Conservation (phyloP, 2,329 filamentous ascomycete genomes). For the Xylariaceae sp. region DNA sequence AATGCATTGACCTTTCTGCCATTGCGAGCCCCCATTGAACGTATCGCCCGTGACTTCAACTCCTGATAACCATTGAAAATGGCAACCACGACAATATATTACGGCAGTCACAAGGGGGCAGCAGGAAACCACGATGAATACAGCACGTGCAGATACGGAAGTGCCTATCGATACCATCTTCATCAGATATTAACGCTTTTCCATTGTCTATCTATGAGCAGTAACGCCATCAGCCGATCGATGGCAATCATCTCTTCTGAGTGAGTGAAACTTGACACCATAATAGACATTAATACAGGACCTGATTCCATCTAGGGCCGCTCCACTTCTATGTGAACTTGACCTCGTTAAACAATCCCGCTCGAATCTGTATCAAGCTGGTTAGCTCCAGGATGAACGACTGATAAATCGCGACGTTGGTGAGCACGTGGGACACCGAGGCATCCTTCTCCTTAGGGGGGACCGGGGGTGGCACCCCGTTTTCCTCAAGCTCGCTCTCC, state of each 20-base stretch:
- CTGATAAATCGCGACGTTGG: slow-evolving; percentile 73
- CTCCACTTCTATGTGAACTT: slow-evolving; percentile 44
- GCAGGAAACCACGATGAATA: no score
- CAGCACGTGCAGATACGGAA: not conserved
- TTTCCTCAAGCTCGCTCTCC: slow-evolving; percentile 20
- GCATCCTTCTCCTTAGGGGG: slow-evolving; percentile 41
- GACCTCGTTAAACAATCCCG: slow-evolving; percentile 71
- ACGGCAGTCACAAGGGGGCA: no score
- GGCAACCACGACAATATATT: no score
- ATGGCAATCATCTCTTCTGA: slow-evolving; percentile 8
- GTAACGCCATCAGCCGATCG: not conserved
- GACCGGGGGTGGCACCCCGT: slow-evolving; percentile 19
- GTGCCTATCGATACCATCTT: not conserved
- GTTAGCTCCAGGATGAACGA: slow-evolving; percentile 75
- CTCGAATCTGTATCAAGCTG: slow-evolving; percentile 67
- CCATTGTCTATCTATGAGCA: not conserved
- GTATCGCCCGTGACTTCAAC: no score
- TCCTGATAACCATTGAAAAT: no score
- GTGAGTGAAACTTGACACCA: slow-evolving; percentile 3
- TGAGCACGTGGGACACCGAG: slow-evolving; percentile 72
- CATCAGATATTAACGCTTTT: not conserved
- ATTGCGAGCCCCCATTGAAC: no score
- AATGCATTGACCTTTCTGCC: no score
- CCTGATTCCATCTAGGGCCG: not conserved
- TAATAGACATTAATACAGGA: not conserved